Evolutionary conservation across 768 basidiomycete species (phyloP).

Genomic region (Podaxis sp.): DNA sequence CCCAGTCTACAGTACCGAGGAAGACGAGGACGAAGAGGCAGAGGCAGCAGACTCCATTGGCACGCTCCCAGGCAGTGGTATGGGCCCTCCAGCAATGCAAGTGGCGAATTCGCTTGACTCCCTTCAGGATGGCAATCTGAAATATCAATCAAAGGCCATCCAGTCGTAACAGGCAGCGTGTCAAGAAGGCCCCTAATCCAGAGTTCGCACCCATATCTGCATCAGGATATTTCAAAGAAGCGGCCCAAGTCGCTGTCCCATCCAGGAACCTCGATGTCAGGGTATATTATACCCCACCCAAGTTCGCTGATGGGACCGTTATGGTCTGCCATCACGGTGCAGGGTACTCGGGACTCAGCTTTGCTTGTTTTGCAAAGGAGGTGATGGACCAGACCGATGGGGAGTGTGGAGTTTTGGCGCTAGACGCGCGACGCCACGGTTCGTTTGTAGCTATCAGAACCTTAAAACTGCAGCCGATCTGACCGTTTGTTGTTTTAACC

Average conservation of each 20-base stretch:
- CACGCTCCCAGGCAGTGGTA: conserved; percentile 54
- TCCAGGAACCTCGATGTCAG: conserved; percentile 64
- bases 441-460: conserved; percentile 32
- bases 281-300: conserved; percentile 82
- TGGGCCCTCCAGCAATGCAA: conserved; percentile 66
- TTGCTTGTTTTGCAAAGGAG: conserved; percentile 89
- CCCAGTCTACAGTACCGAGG: conserved; percentile 27
- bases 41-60: conserved; percentile 62
- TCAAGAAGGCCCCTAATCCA: conserved; percentile 49
- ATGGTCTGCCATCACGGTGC: conserved; percentile 96
- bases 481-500: conserved; percentile 5
- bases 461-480: background rate
- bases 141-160: conserved; percentile 32
- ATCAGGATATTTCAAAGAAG: conserved; percentile 72
- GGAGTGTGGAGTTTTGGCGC: conserved; percentile 77
- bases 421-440: conserved; percentile 89
- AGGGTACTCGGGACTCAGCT: conserved; percentile 87
- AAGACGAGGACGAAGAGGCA: conserved; percentile 49
- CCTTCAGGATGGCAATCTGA: conserved; percentile 21
- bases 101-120: conserved; percentile 27
- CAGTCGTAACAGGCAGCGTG: conserved; percentile 24
- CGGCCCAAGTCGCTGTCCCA: conserved; percentile 73
- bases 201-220: conserved; percentile 80
- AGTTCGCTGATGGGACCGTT: conserved; percentile 54
- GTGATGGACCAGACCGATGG: conserved; percentile 57